Conservation (phyloP, 345 rosid species). For the Eucalyptus marginata region DNA sequence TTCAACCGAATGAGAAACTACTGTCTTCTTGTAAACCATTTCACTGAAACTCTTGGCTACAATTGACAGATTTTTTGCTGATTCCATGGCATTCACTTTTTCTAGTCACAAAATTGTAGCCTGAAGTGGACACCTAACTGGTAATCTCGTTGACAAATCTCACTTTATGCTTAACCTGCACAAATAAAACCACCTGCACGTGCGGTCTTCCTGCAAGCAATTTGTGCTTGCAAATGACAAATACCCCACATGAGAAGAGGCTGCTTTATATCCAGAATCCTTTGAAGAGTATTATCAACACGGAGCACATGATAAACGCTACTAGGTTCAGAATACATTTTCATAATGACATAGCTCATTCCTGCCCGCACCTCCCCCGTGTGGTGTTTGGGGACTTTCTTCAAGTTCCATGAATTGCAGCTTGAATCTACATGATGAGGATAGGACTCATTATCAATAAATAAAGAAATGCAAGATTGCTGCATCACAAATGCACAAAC, state of each 20-base stretch:
- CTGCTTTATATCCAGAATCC: neutral
- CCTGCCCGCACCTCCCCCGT: neutral
- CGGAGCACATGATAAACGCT: neutral
- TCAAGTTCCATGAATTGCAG: neutral
- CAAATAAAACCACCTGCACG: neutral
- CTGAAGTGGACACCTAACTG: neutral
- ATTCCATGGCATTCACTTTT: neutral
- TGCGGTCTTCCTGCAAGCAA: neutral
- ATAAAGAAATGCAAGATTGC: neutral
- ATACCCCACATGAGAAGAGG: neutral
- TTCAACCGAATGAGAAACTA: neutral
- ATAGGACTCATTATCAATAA: neutral
- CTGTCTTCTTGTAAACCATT: neutral
- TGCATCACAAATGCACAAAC: neutral
- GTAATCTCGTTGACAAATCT: neutral
- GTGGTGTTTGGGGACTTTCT: neutral
- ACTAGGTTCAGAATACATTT: neutral
- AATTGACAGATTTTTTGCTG: neutral
- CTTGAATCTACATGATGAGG: too few species aligned
- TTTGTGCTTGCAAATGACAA: neutral
- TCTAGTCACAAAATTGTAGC: neutral
- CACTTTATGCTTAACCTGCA: neutral
- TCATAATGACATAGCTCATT: neutral
- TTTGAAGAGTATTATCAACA: neutral
- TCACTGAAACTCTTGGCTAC: neutral